phyloP scores from a whole-genome alignment of 2,329 filamentous ascomycete genomes.

The Exophiala bonariae region DNA sequence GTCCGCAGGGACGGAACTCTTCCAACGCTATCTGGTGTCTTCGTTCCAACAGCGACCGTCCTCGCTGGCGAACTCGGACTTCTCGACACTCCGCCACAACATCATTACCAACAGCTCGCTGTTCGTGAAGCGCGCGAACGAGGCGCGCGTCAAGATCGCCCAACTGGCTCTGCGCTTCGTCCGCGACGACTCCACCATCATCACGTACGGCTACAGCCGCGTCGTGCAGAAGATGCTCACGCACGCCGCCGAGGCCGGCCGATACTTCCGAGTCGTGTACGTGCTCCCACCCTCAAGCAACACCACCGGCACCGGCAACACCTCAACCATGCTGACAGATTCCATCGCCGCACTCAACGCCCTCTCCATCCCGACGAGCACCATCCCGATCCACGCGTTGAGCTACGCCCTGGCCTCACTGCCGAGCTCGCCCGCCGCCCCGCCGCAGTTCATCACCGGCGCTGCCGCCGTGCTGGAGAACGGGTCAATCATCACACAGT shows the following conservation, averaged over 20 bases:
- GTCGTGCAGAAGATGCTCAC: constrained; percentile 77
- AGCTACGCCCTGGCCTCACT: constrained; percentile 21
- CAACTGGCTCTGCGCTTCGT: constrained; percentile 76
- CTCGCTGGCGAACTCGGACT: constrained; percentile 58
- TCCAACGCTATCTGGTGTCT: constrained; percentile 88
- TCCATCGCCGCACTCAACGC: constrained; percentile 16
- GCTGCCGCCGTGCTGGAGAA: constrained; percentile 89
- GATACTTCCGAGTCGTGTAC: constrained; percentile 82
- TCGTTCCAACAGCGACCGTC: constrained; percentile 58
- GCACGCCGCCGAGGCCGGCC: constrained; percentile 50
- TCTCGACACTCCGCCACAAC: constrained; percentile 80
- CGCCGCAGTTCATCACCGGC: constrained; percentile 59
- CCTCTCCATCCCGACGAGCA: constrained; percentile 18
- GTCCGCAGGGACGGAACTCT: constrained; percentile 90
- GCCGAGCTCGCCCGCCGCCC: constrained; percentile 1
- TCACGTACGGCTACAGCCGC: constrained; percentile 86
- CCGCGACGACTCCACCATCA: constrained; percentile 73
- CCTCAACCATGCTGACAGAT: background rate
- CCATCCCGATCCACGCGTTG: constrained; percentile 21
- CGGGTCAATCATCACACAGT: constrained; percentile 83
- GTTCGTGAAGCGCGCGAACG: constrained; percentile 75
- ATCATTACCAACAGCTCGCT: constrained; percentile 81
- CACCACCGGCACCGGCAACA: too few species aligned
- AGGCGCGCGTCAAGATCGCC: constrained; percentile 83
- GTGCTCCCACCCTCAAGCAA: constrained; percentile 49